Evolutionary conservation across 257 asterid genomes (phyloP).

Genomic region (Plantago ovata): DNA sequence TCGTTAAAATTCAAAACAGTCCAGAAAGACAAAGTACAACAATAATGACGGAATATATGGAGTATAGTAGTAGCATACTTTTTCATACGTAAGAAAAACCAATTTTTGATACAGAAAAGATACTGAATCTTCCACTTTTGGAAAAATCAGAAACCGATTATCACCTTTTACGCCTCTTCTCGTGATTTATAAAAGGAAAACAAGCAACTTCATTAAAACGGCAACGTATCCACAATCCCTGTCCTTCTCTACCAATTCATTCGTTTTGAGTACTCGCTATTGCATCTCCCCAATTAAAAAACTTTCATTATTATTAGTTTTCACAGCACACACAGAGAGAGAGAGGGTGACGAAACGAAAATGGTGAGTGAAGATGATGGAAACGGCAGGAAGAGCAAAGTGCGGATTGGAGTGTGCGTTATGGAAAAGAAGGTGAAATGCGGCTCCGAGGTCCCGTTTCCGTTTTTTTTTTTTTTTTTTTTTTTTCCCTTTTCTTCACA

Average conservation of each 20-base stretch:
- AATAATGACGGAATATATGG: too few relatives aligned
- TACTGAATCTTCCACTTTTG: too few relatives aligned
- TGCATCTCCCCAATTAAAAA: too few relatives aligned
- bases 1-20: too few relatives aligned
- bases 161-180: constrained; percentile 2
- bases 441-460: constrained; percentile 90
- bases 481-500: too few relatives aligned
- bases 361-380: constrained; percentile 41
- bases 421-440: constrained; percentile 99
- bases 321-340: too few relatives aligned
- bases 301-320: too few relatives aligned
- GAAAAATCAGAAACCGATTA: background rate
- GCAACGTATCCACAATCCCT: background rate
- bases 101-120: too few relatives aligned
- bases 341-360: background rate
- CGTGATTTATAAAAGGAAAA: background rate
- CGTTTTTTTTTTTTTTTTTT: constrained; percentile 28
- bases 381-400: constrained; percentile 32
- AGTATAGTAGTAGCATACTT: too few relatives aligned
- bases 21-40: too few relatives aligned
- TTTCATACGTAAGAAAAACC: too few relatives aligned
- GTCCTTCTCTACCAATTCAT: background rate
- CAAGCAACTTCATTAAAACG: background rate
- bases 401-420: constrained; percentile 85
- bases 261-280: background rate